These are phyloP conservation scores for Puccinia novopanici DNA, from an alignment of 1,284 basidiomycete species.

Conservation along the genomic window DNA sequence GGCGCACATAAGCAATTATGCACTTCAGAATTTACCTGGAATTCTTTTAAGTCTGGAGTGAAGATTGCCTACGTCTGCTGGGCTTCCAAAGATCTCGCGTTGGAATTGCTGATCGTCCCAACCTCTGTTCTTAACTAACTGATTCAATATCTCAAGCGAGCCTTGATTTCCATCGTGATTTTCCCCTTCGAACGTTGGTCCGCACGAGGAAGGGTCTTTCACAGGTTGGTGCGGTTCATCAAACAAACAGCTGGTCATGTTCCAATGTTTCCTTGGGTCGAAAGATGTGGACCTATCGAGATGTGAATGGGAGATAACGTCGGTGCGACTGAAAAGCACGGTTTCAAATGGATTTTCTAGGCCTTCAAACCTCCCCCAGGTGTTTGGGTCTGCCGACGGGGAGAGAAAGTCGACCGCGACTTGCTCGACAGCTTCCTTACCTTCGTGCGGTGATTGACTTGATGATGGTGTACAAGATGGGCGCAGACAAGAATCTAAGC, in stretches of 20 bases:
- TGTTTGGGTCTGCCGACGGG: background rate
- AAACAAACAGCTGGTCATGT: conserved; percentile 8
- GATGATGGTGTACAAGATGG: conserved; percentile 34
- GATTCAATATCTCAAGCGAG: conserved; percentile 10
- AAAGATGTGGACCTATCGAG: conserved; percentile 34
- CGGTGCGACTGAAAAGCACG: conserved; percentile 35
- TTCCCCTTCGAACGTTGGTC: background rate
- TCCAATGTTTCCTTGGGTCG: conserved; percentile 14
- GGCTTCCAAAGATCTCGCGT: conserved; percentile 42
- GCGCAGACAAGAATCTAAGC: conserved; percentile 12
- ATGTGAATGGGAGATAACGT: background rate
- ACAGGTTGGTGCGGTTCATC: background rate
- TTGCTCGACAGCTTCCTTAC: background rate
- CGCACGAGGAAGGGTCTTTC: background rate
- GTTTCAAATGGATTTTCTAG: conserved; percentile 33
- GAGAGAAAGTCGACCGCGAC: conserved; percentile 9
- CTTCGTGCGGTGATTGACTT: background rate
- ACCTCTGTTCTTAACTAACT: conserved; percentile 2
- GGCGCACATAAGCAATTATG: background rate
- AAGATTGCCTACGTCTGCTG: conserved; percentile 15
- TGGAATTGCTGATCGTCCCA: conserved; percentile 26
- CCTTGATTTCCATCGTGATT: background rate
- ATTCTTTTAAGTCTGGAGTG: conserved; percentile 28
- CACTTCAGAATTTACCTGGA: conserved; percentile 1
- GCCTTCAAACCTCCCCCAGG: background rate